Percentiles rank a stretch among this genome's conserved stretches.
phyloP scores from a whole-genome alignment of 2,329 filamentous ascomycete genomes.

The Sporothrix curviconia region DNA sequence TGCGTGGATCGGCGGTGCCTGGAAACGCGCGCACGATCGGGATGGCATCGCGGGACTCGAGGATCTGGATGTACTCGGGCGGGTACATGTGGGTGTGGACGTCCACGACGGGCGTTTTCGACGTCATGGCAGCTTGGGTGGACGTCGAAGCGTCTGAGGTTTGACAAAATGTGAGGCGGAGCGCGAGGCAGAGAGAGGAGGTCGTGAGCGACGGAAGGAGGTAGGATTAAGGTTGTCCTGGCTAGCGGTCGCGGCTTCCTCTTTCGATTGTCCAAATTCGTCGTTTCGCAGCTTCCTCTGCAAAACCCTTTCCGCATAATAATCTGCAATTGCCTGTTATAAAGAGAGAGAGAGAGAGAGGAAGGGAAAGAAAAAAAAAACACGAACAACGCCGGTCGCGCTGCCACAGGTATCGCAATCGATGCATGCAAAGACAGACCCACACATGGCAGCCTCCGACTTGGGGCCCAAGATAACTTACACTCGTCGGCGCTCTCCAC shows the following conservation, averaged over 20 bases:
- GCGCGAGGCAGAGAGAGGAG: not conserved
- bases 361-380: too few species aligned
- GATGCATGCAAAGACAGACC: too few species aligned
- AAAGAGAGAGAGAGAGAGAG: too few species aligned
- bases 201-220: not conserved
- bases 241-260: not conserved
- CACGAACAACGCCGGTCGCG: too few species aligned
- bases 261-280: not conserved
- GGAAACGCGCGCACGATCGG: conserved; percentile 64
- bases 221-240: not conserved
- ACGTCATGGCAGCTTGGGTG: not conserved
- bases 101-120: conserved; percentile 44
- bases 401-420: too few species aligned
- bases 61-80: conserved; percentile 54
- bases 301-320: too few species aligned
- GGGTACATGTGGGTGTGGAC: conserved; percentile 67
- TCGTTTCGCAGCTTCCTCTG: not conserved
- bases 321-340: too few species aligned
- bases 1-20: conserved; percentile 46
- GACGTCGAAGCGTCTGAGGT: not conserved
- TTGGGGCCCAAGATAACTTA: not conserved
- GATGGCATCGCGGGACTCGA: conserved; percentile 53
- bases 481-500: not conserved
- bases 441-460: not conserved
- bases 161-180: not conserved